Base-by-base conservation (phyloP, 192 early-diverging fungal species). In the Pilaira anomala region DNA sequence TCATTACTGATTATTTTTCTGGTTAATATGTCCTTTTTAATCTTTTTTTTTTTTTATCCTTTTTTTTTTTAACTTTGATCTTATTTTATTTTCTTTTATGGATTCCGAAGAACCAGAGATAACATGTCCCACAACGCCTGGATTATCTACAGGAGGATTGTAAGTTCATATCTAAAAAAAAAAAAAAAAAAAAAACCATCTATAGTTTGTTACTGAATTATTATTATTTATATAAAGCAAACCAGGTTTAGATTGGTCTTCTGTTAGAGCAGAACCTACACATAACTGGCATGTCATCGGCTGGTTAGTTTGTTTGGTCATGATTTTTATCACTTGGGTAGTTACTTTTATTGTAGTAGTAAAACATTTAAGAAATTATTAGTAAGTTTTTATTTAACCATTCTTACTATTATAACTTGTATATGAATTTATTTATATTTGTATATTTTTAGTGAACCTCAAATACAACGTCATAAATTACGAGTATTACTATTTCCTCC, bases 401-500 rank as follows among this genome's bases (percentile, higher is more conserved):
- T 57, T 45, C 26, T 6, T 16, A 67, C 22, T 42, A 39, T 40
- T n/a, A 11, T 22, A 40, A 18, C 3, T 16, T 21, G 8, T 25
- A 60, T 45, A 60, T 48, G 16, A 60, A 60, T 42, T 16, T 40
- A 40, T 56, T 49, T 40, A 57, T 40, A 7, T 24, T 26, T 51
- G 14, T 16, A 19, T 25, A 18, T 25, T 26, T 7, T 29, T 50
- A 72, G 70, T 57, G 52, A 74, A 42, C 72, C 72, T 11, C 44
- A 68, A 54, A 65, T 74, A 36, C 73, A 74, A 46, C 55, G 73
- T 24, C 73, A 74, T 25, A 74, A 74, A 42, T 36, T 69, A 19
- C 63, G 73, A 19, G 54, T 74, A 13, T 41, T 74, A 5, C 40
- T 68, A 14, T 74, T 69, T 21, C 73, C 73, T 29, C 73, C 73